A percentile compares a stretch with the other conserved stretches of the same genome.
These are phyloP conservation scores for Ascoidea rubescens DNA, from an alignment of 805 yeast genomes.

Conservation along the genomic window DNA sequence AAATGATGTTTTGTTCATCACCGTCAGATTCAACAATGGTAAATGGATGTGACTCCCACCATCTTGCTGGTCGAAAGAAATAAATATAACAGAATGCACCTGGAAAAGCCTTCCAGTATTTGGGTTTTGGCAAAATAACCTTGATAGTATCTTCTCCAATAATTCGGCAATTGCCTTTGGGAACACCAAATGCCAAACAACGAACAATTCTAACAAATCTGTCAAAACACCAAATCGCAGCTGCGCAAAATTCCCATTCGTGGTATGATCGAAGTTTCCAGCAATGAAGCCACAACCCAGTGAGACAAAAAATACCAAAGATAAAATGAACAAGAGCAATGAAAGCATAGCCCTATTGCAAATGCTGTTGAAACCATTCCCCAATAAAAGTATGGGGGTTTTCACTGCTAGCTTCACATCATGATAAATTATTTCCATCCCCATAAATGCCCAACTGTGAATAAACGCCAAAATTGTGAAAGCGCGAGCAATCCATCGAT, in stretches of 20 bases:
- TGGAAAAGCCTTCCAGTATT: slow-evolving; percentile 39
- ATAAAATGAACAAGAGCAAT: not conserved
- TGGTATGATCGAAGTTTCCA: too few species aligned
- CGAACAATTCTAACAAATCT: slow-evolving; percentile 21
- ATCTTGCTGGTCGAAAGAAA: slow-evolving; percentile 27
- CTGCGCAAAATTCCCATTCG: not conserved
- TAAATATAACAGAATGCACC: slow-evolving; percentile 54
- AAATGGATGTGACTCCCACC: slow-evolving; percentile 62
- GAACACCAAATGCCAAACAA: slow-evolving; percentile 17
- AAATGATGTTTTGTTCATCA: slow-evolving; percentile 26
- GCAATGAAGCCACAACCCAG: not conserved
- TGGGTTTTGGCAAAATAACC: slow-evolving; percentile 29
- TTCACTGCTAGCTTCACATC: not conserved
- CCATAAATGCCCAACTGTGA: slow-evolving; percentile 19
- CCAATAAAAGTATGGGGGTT: not conserved
- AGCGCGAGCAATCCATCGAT: slow-evolving; percentile 41
- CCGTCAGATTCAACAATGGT: slow-evolving; percentile 31
- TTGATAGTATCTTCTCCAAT: slow-evolving; percentile 31
- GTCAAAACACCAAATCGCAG: not conserved
- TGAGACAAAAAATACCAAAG: not conserved
- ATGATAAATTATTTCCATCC: not conserved
- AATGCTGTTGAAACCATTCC: not conserved
- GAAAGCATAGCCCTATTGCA: not conserved
- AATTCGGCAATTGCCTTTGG: slow-evolving; percentile 21
- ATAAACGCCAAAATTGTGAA: slow-evolving; percentile 26